Evolutionary conservation across 768 basidiomycete species (phyloP).

Genomic region (Brasilioporus rufonigricans): DNA sequence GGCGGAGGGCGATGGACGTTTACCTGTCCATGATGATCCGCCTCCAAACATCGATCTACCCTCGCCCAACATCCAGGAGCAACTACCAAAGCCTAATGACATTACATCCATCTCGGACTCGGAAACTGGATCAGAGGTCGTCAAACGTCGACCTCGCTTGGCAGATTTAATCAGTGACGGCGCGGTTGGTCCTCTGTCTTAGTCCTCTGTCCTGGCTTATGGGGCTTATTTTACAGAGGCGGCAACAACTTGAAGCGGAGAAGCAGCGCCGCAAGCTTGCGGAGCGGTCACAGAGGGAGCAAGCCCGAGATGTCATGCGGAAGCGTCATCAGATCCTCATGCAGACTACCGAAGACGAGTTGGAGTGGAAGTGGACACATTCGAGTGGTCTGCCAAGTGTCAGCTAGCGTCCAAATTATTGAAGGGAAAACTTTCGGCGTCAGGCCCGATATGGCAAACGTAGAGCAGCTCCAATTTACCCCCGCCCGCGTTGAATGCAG

Average conservation of each 20-base stretch:
- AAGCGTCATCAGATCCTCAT: constrained; percentile 79
- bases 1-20: too few species aligned
- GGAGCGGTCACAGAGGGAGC: constrained; percentile 75
- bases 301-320: constrained; percentile 89
- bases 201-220: too few species aligned
- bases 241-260: constrained; percentile 77
- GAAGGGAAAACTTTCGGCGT: constrained; percentile 53
- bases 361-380: constrained; percentile 58
- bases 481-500: constrained; percentile 56
- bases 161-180: too few species aligned
- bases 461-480: constrained; percentile 40
- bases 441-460: constrained; percentile 64
- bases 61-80: too few species aligned
- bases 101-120: too few species aligned
- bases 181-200: too few species aligned
- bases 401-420: constrained; percentile 32
- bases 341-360: constrained; percentile 49
- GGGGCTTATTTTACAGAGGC: too few species aligned
- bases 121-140: too few species aligned
- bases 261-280: constrained; percentile 76
- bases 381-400: constrained; percentile 43
- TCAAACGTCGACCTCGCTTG: too few species aligned
- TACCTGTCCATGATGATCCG: too few species aligned
- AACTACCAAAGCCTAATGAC: too few species aligned
- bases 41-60: too few species aligned